Evolutionary conservation across 305 asterid genomes (phyloP).

Genomic region (Fraxinus ornus): DNA sequence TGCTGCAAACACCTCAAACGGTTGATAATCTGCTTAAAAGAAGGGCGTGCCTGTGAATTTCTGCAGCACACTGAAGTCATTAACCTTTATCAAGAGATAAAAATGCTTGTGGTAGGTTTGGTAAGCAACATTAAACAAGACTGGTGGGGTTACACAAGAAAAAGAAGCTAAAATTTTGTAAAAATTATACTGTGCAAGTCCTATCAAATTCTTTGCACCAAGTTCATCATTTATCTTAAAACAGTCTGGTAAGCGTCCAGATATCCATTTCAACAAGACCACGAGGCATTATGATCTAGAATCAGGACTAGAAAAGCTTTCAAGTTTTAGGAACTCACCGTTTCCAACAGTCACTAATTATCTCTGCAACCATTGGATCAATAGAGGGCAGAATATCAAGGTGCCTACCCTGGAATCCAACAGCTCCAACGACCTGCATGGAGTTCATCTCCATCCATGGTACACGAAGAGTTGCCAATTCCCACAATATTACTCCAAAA

Average conservation of each 20-base stretch:
- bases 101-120: not conserved
- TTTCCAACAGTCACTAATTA: conserved; percentile 50
- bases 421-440: conserved; percentile 64
- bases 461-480: conserved; percentile 45
- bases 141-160: not conserved
- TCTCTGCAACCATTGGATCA: conserved; percentile 48
- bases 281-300: not conserved
- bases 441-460: conserved; percentile 60
- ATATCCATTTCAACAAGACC: not conserved
- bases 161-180: not conserved
- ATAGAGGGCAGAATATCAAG: conserved; percentile 40
- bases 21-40: conserved; percentile 76
- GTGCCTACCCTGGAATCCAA: conserved; percentile 53
- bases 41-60: conserved; percentile 71
- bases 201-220: not conserved
- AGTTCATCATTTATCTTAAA: not conserved
- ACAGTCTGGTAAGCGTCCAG: not conserved
- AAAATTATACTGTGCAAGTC: not conserved
- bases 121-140: not conserved
- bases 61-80: conserved; percentile 42
- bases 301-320: not conserved
- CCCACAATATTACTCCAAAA: conserved; percentile 60
- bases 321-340: conserved; percentile 30
- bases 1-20: conserved; percentile 73
- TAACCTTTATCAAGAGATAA: not conserved